Conservation (phyloP, 2,329 filamentous ascomycete species). For the Curvularia lunata region DNA sequence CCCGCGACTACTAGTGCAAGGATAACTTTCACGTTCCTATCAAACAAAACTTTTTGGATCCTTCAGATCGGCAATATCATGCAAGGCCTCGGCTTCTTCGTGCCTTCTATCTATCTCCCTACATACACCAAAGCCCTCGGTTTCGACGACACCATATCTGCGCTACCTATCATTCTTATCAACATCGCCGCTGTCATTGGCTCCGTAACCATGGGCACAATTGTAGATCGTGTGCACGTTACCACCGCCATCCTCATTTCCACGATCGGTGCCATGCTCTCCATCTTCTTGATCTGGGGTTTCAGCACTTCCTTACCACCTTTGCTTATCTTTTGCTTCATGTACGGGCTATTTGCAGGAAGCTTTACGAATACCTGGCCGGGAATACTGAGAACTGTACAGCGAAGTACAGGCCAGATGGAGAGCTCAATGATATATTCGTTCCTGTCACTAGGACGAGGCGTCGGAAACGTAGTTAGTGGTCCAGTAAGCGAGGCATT, state of each 20-base stretch:
- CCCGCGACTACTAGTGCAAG: conserved; percentile 20
- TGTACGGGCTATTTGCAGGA: conserved; percentile 48
- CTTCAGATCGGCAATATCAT: conserved; percentile 46
- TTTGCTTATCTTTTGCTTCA: conserved; percentile 43
- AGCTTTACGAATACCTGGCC: conserved; percentile 35
- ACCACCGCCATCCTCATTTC: conserved; percentile 53
- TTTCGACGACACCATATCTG: conserved; percentile 28
- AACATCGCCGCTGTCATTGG: conserved; percentile 48
- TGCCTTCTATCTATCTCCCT: conserved; percentile 50
- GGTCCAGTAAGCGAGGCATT: conserved; percentile 59
- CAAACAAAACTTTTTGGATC: conserved; percentile 38
- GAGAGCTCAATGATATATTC: conserved; percentile 55
- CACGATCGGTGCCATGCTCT: conserved; percentile 49
- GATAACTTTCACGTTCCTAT: conserved; percentile 42
- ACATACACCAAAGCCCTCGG: conserved; percentile 43
- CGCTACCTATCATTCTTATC: conserved; percentile 46
- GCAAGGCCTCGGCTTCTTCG: conserved; percentile 50
- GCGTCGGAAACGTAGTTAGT: conserved; percentile 58
- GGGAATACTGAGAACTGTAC: conserved; percentile 35
- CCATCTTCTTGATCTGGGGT: conserved; percentile 57
- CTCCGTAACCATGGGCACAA: conserved; percentile 45
- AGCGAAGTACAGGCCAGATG: conserved; percentile 21
- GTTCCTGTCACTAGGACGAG: conserved; percentile 55
- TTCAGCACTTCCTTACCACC: conserved; percentile 47
- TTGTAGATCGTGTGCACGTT: conserved; percentile 52